Conservation (phyloP, 805 yeast genomes). For the Nakazawaea sp. region DNA sequence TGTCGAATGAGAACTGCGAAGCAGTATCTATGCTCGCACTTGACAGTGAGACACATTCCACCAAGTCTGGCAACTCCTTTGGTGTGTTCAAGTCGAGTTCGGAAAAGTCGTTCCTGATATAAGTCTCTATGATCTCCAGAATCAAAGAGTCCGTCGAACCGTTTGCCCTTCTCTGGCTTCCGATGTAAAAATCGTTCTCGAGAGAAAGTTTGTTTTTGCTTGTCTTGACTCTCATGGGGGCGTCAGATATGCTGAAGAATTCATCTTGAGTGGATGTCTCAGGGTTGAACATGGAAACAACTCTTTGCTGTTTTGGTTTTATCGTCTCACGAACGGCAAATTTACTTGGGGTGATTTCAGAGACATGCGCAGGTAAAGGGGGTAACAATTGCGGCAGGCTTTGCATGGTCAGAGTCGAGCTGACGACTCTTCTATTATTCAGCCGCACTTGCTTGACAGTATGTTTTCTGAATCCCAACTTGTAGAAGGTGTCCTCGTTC, state of each 20-base stretch:
- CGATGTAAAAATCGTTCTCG: constrained; percentile 1
- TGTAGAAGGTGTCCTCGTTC: constrained; percentile 5
- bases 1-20: constrained; percentile 8
- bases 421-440: constrained; percentile 4
- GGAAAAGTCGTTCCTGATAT: not conserved
- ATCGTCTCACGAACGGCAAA: not conserved
- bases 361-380: not conserved
- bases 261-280: not conserved
- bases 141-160: constrained; percentile 5
- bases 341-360: not conserved
- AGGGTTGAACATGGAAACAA: not conserved
- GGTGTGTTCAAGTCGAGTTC: not conserved
- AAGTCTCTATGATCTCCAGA: constrained; percentile 6
- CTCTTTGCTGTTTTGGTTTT: not conserved
- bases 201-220: constrained; percentile 3
- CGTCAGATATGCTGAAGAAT: not conserved
- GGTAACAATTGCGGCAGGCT: not conserved
- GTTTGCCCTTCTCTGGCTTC: not conserved
- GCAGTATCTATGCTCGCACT: constrained; percentile 2
- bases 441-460: constrained; percentile 2
- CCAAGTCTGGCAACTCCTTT: constrained; percentile 2
- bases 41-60: not conserved
- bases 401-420: constrained; percentile 1
- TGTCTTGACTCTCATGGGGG: not conserved
- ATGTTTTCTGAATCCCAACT: constrained; percentile 8